Evolutionary conservation across 2,329 filamentous ascomycete species (phyloP), one percentile per base, ranked within the genome.

Genomic region (Cylindrodendrum hubeiense): DNA sequence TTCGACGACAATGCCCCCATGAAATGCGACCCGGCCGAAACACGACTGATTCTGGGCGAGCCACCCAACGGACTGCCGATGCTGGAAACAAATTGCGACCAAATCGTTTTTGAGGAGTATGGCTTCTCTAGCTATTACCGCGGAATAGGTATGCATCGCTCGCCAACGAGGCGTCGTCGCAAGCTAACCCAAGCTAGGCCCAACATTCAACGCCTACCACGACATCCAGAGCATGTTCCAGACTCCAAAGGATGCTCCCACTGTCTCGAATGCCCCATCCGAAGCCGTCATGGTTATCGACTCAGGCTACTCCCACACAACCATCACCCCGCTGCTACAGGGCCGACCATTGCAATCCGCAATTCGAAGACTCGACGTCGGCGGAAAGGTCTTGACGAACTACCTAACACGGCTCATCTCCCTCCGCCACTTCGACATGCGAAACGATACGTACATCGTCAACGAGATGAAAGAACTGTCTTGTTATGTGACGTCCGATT

Each of bases 41-140:
- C 94, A n/a, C 91, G 94, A 51, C 81, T 99, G 62, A 82, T 99
- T 4, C 86, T 98, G 54, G 90, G 93, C 1, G 96, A 99, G 79
- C 92, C 94, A 49, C 91, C 94, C 4, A 97, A 97, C 79, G 90
- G 91, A 4, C 86, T 97, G 60, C 90, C 91, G 1, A 89, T 90
- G 13, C 81, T 99, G 68, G 94, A 98, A 79, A 89, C 91, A 41
- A 96, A 98, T 77, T 94, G 93, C 72, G 96, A 99, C 76, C 95
- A 99, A 82, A 94, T 99, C 76, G 89, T 98, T 1, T 98, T 99
- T 83, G 96, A 99, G 77, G 95, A 98, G 77, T 99, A 96, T 82
- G 93, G 93, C 3, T 99, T 99, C 79, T 88, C 91, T 12, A 91
- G 92, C 70, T 97, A 97, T 80, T 92, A 91, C 69, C 89, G 96